phyloP scores from a whole-genome alignment of 805 yeast species.

The Ogataea methanolica region DNA sequence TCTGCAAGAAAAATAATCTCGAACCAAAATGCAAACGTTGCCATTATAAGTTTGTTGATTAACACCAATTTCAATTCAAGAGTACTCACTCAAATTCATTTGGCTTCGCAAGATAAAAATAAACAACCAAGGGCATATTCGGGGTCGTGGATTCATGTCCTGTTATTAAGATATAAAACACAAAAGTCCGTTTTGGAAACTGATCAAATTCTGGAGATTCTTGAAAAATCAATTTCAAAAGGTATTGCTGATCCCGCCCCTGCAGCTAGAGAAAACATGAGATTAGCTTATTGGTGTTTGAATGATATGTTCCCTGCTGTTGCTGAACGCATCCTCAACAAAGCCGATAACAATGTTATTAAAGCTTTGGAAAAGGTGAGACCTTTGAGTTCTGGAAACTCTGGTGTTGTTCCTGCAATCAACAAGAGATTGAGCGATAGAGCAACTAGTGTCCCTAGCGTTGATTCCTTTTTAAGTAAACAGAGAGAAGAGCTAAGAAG shows the following conservation, averaged over 20 bases:
- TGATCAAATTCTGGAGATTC: slow-evolving; percentile 34
- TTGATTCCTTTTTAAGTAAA: slow-evolving; percentile 27
- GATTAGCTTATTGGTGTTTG: slow-evolving; percentile 71
- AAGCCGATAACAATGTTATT: slow-evolving; percentile 41
- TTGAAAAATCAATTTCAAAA: slow-evolving; percentile 49
- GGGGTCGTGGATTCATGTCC: slow-evolving; percentile 64
- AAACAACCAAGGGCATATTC: slow-evolving; percentile 66
- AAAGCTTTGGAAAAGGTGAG: slow-evolving; percentile 60
- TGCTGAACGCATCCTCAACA: slow-evolving; percentile 36
- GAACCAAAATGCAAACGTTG: slow-evolving; percentile 51
- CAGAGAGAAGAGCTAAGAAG: slow-evolving; percentile 28
- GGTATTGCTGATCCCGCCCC: slow-evolving; percentile 79
- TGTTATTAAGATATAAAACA: slow-evolving; percentile 47
- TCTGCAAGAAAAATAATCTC: slow-evolving; percentile 62
- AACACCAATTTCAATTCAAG: slow-evolving; percentile 51
- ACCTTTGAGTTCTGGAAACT: slow-evolving; percentile 31
- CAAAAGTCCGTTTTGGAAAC: slow-evolving; percentile 26
- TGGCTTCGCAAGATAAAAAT: slow-evolving; percentile 63
- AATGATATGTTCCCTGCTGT: slow-evolving; percentile 48
- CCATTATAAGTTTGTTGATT: slow-evolving; percentile 50
- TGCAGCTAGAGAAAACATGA: slow-evolving; percentile 68
- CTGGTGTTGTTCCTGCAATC: slow-evolving; percentile 3
- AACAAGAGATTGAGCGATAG: slow-evolving; percentile 23
- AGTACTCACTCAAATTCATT: slow-evolving; percentile 43
- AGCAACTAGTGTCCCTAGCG: slow-evolving; percentile 36